Evolutionary conservation across 805 yeast species (phyloP).

Genomic region (Yamadazyma endophytica): DNA sequence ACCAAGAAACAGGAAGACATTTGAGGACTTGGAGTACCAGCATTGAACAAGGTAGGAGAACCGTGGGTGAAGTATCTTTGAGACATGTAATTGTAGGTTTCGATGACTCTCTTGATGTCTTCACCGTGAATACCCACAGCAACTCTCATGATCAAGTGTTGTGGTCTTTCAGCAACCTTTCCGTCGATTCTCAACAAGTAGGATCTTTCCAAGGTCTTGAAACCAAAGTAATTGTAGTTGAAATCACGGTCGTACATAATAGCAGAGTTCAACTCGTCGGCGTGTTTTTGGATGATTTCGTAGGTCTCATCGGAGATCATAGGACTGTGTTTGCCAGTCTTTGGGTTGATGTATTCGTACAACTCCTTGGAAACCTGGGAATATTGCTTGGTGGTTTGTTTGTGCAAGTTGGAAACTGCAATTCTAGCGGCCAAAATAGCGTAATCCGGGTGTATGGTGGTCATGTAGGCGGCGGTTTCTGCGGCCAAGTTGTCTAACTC

Average conservation of each 20-base stretch:
- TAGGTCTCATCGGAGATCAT: slow-evolving; percentile 42
- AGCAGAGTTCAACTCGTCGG: slow-evolving; percentile 43
- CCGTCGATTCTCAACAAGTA: slow-evolving; percentile 52
- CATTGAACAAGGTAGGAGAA: slow-evolving; percentile 58
- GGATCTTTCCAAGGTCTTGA: slow-evolving; percentile 58
- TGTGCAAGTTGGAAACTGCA: slow-evolving; percentile 90
- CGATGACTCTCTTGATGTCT: slow-evolving; percentile 49
- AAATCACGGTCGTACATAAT: slow-evolving; percentile 49
- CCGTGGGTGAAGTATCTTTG: slow-evolving; percentile 58
- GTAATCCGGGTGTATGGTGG: slow-evolving; percentile 97
- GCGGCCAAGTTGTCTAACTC: slow-evolving; percentile 74
- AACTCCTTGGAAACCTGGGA: slow-evolving; percentile 72
- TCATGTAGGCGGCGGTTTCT: slow-evolving; percentile 96
- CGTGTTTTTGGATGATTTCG: slow-evolving; percentile 30
- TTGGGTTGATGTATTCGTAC: slow-evolving; percentile 77
- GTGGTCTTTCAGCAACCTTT: slow-evolving; percentile 59
- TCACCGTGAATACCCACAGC: slow-evolving; percentile 58
- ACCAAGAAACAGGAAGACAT: slow-evolving; percentile 62
- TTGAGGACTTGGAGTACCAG: slow-evolving; percentile 58
- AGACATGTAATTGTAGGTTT: slow-evolving; percentile 57
- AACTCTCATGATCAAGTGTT: slow-evolving; percentile 59
- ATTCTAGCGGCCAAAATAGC: slow-evolving; percentile 93
- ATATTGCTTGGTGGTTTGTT: slow-evolving; percentile 85
- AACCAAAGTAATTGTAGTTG: slow-evolving; percentile 56
- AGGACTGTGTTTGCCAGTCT: slow-evolving; percentile 55